These are phyloP conservation scores for Wickerhamiella kurtzmanii DNA, from an alignment of 805 yeast species.

Conservation along the genomic window DNA sequence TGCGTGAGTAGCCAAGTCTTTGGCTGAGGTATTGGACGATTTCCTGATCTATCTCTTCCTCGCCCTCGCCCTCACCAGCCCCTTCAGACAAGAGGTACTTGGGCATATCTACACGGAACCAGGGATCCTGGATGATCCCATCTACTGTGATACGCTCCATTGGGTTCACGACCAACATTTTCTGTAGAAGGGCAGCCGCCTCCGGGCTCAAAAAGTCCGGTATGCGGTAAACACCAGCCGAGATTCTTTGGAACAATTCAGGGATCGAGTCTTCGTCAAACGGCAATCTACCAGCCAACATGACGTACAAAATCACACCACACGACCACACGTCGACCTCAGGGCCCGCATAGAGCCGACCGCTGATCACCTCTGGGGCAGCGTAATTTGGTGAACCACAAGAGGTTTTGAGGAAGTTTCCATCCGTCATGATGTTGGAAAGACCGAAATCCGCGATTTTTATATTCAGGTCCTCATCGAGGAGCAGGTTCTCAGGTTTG, in stretches of 20 bases:
- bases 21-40: slow-evolving; percentile 59
- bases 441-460: slow-evolving; percentile 95
- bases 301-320: slow-evolving; percentile 89
- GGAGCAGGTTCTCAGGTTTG: slow-evolving; percentile 83
- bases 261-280: slow-evolving; percentile 96
- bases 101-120: slow-evolving; percentile 76
- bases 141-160: slow-evolving; percentile 83
- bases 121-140: slow-evolving; percentile 84
- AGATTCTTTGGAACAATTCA: slow-evolving; percentile 79
- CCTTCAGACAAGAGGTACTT: slow-evolving; percentile 61
- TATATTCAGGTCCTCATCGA: slow-evolving; percentile 82
- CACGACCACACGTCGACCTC: slow-evolving; percentile 98
- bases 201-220: slow-evolving; percentile 80
- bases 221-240: slow-evolving; percentile 81
- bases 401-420: slow-evolving; percentile 83
- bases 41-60: slow-evolving; percentile 44
- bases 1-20: slow-evolving; percentile 81
- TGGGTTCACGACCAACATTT: slow-evolving; percentile 92
- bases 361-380: slow-evolving; percentile 93
- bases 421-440: slow-evolving; percentile 94
- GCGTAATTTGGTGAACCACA: slow-evolving; percentile 97
- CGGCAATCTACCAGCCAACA: slow-evolving; percentile 91
- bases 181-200: slow-evolving; percentile 66
- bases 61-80: slow-evolving; percentile 13
- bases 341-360: slow-evolving; percentile 88